phyloP scores from a whole-genome alignment of 257 asterid genomes.

The Solanum verrucosum region DNA sequence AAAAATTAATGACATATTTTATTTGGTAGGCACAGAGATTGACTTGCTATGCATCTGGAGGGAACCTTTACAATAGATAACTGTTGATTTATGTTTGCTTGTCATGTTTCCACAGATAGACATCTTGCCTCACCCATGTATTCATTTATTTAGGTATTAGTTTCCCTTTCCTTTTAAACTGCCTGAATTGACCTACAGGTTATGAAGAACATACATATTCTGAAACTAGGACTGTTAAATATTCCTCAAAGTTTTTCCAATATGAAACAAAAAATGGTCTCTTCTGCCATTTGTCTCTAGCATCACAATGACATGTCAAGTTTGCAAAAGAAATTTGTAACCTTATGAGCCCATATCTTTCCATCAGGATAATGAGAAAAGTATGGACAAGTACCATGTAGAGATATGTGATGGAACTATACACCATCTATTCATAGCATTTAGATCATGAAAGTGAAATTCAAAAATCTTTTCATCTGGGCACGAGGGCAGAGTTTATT shows the following conservation, averaged over 20 bases:
- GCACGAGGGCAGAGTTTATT: neutral
- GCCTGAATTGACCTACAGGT: neutral
- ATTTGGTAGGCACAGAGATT: neutral
- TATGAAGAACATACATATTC: neutral
- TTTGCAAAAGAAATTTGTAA: neutral
- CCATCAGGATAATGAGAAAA: neutral
- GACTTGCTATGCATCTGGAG: neutral
- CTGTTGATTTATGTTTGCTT: neutral
- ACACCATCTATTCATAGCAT: neutral
- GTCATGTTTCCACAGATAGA: neutral
- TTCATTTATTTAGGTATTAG: neutral
- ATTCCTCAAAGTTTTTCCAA: neutral
- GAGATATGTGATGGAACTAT: neutral
- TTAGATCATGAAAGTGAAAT: neutral
- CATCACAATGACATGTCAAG: neutral
- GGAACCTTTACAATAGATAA: neutral
- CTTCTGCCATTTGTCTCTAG: neutral
- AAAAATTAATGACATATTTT: neutral
- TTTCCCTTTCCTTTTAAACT: neutral
- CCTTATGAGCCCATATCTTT: neutral
- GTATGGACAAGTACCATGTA: neutral
- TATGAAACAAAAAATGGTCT: neutral
- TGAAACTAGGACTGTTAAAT: neutral
- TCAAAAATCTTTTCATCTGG: neutral
- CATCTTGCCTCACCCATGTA: neutral